Base-by-base conservation (phyloP, 305 asterid genomes). In the Fraxinus platypoda region DNA sequence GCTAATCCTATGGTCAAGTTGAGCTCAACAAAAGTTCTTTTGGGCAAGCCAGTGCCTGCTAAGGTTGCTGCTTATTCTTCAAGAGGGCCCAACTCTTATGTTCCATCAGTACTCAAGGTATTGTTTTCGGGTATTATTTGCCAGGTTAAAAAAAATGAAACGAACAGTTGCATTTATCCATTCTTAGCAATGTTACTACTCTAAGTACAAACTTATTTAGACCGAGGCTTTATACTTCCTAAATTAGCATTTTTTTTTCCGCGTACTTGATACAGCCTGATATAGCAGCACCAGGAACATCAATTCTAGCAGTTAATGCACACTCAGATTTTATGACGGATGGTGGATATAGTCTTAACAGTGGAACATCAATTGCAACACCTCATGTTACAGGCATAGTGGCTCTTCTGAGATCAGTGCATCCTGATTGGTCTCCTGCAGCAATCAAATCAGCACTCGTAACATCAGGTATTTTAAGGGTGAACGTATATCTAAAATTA, bases 401-500 rank as follows among this genome's bases (percentile, higher is more conserved):
- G 15, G 78, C 83, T 6, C 83, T 80, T 30, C 83, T 80, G 15
- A 30, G 73, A 72, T 31, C 78, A 19, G 9, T 31, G 23, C 83
- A 72, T 80, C 78, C 57, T 5, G 78, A 80, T 17, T 80, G 83
- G 83, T 80, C 83, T 72, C 83, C 83, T 28, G 78, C 83, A 11
- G 83, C 78, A 3, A 80, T 80, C 73, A 49, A 13, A 46, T 80
- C 83, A 70, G 83, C 83, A 8, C 73, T 80, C 59, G 73, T 80
- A 7, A 80, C 83, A 46, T 43, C 75, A 30, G 83, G 43, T 37
- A 37, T 37, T 37, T 1, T 37, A 37, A 37, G 43, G 43, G 43
- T 8, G 43, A 37, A 7, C 43, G 43, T 37, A 37, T 37, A 37
- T 37, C 43, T 37, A 37, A 37, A 37, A 37, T 37, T 37, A 37